A percentile compares a stretch with the other conserved stretches of the same genome.
Evolutionary conservation across 176 grass and related monocot species (phyloP).

Genomic region (Zoysia japonica): DNA sequence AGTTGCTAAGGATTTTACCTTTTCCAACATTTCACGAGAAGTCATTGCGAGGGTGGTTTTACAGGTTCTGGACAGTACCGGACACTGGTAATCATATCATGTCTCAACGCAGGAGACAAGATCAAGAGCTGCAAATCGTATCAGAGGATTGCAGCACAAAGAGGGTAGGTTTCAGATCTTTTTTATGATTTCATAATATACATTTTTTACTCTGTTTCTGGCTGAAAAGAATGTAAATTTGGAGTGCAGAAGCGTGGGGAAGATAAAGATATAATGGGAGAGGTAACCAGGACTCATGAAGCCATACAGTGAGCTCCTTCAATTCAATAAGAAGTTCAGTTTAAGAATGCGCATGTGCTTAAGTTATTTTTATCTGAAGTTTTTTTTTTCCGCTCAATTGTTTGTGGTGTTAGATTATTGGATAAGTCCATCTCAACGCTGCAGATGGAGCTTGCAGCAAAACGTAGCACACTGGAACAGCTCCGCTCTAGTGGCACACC

Average conservation of each 20-base stretch:
- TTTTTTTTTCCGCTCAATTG: background rate
- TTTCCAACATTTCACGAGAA: slow-evolving; percentile 4
- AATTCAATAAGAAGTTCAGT: slow-evolving; percentile 19
- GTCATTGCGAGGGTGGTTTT: slow-evolving; percentile 25
- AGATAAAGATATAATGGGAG: slow-evolving; percentile 87
- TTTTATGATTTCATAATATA: slow-evolving; percentile 4
- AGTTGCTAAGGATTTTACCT: background rate
- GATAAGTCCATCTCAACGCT: slow-evolving; percentile 97
- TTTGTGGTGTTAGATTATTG: slow-evolving; percentile 74
- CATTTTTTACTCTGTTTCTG: slow-evolving; percentile 17
- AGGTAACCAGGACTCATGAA: slow-evolving; percentile 88
- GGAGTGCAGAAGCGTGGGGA: slow-evolving; percentile 66
- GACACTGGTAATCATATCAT: slow-evolving; percentile 63
- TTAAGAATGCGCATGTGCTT: slow-evolving; percentile 11
- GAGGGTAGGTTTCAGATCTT: slow-evolving; percentile 47
- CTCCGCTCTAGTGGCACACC: slow-evolving; percentile 50
- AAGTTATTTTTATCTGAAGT: slow-evolving; percentile 34
- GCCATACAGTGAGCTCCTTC: slow-evolving; percentile 75
- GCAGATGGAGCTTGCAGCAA: slow-evolving; percentile 94
- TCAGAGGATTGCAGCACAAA: slow-evolving; percentile 73
- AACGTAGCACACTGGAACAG: slow-evolving; percentile 64
- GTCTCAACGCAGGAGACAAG: slow-evolving; percentile 56
- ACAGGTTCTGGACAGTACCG: slow-evolving; percentile 69
- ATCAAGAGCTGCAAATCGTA: slow-evolving; percentile 66
- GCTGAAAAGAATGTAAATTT: slow-evolving; percentile 22